A percentile compares a stretch with the other conserved stretches of the same genome.
phyloP scores from a whole-genome alignment of 306 rosid species.

The Cajanus cajan region DNA sequence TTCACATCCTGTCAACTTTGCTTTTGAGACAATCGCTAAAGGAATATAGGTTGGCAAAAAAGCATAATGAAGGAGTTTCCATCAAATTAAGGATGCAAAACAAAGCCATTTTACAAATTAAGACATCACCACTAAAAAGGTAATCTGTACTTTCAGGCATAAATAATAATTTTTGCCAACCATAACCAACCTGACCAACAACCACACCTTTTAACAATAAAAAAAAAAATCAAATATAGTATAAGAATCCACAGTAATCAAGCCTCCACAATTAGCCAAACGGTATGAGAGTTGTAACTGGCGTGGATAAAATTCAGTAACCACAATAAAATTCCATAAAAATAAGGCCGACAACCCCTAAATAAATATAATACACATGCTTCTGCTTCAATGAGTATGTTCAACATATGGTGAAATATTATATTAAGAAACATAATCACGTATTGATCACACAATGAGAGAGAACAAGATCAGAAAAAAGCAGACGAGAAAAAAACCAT shows the following conservation, averaged over 20 bases:
- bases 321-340: background rate
- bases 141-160: slow-evolving; percentile 56
- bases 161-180: slow-evolving; percentile 56
- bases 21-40: slow-evolving; percentile 12
- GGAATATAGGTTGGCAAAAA: slow-evolving; percentile 32
- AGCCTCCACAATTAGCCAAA: background rate
- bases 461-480: slow-evolving; percentile 7
- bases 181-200: slow-evolving; percentile 40
- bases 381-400: background rate
- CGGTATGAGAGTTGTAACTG: slow-evolving; percentile 13
- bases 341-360: background rate
- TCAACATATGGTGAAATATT: background rate
- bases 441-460: background rate
- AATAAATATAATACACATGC: background rate
- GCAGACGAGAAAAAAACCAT: background rate
- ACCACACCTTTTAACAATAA: slow-evolving; percentile 28
- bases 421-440: background rate
- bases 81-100: slow-evolving; percentile 19
- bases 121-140: slow-evolving; percentile 56
- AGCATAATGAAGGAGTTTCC: slow-evolving; percentile 32
- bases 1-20: slow-evolving; percentile 17
- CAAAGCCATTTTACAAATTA: slow-evolving; percentile 19
- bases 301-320: background rate
- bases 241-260: slow-evolving; percentile 12
- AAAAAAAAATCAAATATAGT: background rate